Base-by-base conservation (phyloP, 139 green algal species). In the Desmodesmus armatus region DNA sequence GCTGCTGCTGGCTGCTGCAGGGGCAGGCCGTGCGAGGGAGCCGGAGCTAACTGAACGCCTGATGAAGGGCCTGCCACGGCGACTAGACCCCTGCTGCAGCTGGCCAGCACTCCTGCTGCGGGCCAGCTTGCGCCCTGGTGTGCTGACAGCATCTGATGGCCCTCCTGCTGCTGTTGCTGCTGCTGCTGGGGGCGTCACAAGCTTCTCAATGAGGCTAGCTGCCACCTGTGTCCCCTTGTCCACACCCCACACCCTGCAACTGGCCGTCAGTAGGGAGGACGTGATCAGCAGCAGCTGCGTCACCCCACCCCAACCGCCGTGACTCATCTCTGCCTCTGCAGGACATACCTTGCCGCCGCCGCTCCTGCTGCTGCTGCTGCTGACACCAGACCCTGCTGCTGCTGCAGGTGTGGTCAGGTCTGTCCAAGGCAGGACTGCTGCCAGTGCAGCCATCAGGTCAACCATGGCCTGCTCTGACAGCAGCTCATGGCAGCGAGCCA, bases 221-320 rank as follows among this genome's bases (percentile, higher is more conserved):
- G 53, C 76, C 6, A 82, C 76, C 5, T 41, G 23, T 41, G 55
- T 51, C 21, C 76, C 76, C 76, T 82, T 82, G 25, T 82, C 76
- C 3, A 82, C 47, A 44, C 76, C 76, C 76, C 76, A 82, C 76
- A 71, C 40, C 3, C 35, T 35, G 55, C 53, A 71, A n/a, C 55
- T 71, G 27, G 76, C 53, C 3, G 53, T 82, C 3, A 82, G 55
- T 27, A 82, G 37, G 2, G 76, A 82, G 33, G 55, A 72, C 5
- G 33, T 71, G 3, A 82, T 37, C 55, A 82, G 40, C 76, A 44
- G 76, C 33, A 31, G 47, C 7, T 49, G 43, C 44, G 41, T 82
- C 33, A 82, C 37, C 11, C 55, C 53, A 6, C 39, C 35, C 76
- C 76, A 82, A n/a, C 55, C 76, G 23, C 27, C 5, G 35, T 72